Conservation (phyloP, 106 monocot genomes). For the Dactylorhiza incarnata region DNA sequence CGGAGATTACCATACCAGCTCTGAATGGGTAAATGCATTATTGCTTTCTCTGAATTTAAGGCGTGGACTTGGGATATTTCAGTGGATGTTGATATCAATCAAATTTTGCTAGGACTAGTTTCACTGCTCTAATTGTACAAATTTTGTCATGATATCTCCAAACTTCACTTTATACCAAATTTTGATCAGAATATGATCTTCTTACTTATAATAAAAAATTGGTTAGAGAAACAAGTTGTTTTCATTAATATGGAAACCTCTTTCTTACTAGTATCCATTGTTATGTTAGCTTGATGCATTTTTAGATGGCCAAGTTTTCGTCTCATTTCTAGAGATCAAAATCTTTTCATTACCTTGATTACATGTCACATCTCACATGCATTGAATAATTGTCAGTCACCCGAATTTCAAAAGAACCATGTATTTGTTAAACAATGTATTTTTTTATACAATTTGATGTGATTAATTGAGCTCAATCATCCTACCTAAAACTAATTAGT, state of each 20-base stretch:
- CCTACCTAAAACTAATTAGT: no score
- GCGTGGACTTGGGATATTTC: background rate
- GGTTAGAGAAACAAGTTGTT: background rate
- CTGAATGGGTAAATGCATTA: constrained; percentile 68
- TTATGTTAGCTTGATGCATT: background rate
- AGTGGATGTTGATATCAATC: background rate
- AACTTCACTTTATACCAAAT: background rate
- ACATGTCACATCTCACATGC: background rate
- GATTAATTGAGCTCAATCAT: no score
- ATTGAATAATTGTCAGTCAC: no score
- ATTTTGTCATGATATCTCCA: background rate
- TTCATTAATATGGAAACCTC: background rate
- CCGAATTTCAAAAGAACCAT: no score
- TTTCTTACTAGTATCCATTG: background rate
- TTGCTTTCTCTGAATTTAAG: constrained; percentile 4
- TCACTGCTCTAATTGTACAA: background rate
- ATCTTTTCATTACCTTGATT: background rate
- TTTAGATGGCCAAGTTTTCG: background rate
- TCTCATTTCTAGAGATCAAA: background rate
- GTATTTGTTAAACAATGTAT: background rate
- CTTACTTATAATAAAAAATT: background rate
- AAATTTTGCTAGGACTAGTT: background rate
- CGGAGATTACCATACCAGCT: constrained; percentile 57
- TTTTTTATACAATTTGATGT: no score
- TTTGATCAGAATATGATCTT: background rate